Evolutionary conservation across 1,284 basidiomycete species (phyloP).

Genomic region (Rhodotorula sp.): DNA sequence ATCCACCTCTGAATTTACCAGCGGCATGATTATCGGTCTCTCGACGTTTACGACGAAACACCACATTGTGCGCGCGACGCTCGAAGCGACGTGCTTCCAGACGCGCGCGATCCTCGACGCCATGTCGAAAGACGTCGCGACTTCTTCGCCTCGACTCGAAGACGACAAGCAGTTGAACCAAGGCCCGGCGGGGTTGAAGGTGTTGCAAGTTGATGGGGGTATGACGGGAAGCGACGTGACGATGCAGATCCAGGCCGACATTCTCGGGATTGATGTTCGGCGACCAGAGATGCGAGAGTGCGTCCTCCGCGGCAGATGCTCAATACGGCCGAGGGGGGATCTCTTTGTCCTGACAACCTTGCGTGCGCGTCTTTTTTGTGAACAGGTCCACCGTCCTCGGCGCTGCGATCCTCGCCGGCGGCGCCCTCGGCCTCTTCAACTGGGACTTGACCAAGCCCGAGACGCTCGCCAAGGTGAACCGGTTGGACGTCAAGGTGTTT

Average conservation of each 20-base stretch:
- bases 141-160: constrained; percentile 50
- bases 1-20: background rate
- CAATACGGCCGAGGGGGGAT: background rate
- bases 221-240: constrained; percentile 60
- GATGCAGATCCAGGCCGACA: constrained; percentile 89
- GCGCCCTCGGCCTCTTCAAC: constrained; percentile 84
- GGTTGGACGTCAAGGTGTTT: constrained; percentile 74
- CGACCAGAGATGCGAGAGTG: constrained; percentile 95
- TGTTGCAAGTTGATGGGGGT: constrained; percentile 47
- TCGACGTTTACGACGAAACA: constrained; percentile 90
- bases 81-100: constrained; percentile 79
- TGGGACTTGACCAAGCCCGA: constrained; percentile 87
- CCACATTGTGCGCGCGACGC: constrained; percentile 75
- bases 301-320: constrained; percentile 46
- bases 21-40: constrained; percentile 76
- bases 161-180: constrained; percentile 9
- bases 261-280: constrained; percentile 87
- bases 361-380: background rate
- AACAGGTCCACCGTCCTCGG: constrained; percentile 87
- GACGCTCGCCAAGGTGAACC: constrained; percentile 86
- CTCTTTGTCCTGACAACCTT: background rate
- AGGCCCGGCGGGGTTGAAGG: constrained; percentile 22
- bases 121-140: constrained; percentile 72
- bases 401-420: constrained; percentile 91
- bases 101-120: constrained; percentile 92